Percentiles rank a stretch among this genome's conserved stretches.
These are phyloP conservation scores for Elongisporangium undulatum DNA, from an alignment of 352 stramenopile species.

Conservation along the genomic window DNA sequence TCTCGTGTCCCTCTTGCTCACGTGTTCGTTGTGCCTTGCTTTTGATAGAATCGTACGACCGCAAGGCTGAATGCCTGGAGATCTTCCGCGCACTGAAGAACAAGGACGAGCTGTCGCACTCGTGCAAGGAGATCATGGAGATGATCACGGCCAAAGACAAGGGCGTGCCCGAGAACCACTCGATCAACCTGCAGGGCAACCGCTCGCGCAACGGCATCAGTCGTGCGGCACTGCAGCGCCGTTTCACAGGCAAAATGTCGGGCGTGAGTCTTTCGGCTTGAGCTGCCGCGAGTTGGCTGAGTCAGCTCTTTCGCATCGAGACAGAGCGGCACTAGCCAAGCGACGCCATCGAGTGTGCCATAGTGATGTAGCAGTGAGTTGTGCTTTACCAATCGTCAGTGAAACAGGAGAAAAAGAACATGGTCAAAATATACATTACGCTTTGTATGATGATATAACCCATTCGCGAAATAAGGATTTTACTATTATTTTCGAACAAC, in stretches of 20 bases:
- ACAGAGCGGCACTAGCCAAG: neutral
- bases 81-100: slow-evolving; percentile 71
- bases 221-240: slow-evolving; percentile 69
- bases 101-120: slow-evolving; percentile 70
- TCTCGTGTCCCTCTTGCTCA: too few relatives aligned
- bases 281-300: slow-evolving; percentile 2
- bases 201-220: slow-evolving; percentile 58
- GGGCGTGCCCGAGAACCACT: slow-evolving; percentile 65
- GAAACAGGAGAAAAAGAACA: neutral
- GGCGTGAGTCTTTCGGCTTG: slow-evolving; percentile 48
- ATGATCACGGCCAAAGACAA: slow-evolving; percentile 57
- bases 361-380: neutral
- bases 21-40: neutral
- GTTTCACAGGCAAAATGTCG: slow-evolving; percentile 84
- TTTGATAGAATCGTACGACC: slow-evolving; percentile 15
- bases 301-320: neutral
- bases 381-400: neutral
- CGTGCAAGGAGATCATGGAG: slow-evolving; percentile 76
- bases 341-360: neutral
- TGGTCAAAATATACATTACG: neutral
- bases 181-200: slow-evolving; percentile 58
- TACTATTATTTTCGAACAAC: neutral
- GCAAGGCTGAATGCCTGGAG: slow-evolving; percentile 59
- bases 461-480: neutral
- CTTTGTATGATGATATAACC: neutral